Conservation (phyloP, 495 filamentous ascomycete genomes). For the Trichoderma gamsii region DNA sequence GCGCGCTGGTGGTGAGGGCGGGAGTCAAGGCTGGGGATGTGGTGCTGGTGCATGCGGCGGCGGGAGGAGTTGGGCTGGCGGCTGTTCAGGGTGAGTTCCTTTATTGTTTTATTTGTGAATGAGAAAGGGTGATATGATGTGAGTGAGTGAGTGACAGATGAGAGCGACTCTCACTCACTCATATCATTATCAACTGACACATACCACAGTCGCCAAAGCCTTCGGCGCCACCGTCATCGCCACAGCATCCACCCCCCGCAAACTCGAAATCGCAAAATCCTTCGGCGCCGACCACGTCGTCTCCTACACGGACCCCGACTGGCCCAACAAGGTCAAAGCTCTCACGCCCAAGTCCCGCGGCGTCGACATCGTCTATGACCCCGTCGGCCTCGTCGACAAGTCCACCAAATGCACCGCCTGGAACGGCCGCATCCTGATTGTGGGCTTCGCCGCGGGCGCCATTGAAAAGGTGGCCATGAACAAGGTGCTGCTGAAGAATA, state of each 20-base stretch:
- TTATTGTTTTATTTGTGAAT: not conserved
- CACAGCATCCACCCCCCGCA: constrained; percentile 70
- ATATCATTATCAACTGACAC: not conserved
- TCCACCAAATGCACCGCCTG: constrained; percentile 83
- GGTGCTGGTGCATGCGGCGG: constrained; percentile 88
- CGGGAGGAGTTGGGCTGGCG: constrained; percentile 85
- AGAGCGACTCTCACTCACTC: not conserved
- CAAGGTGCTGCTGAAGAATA: constrained; percentile 89
- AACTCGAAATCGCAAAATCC: constrained; percentile 66
- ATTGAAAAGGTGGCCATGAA: constrained; percentile 94
- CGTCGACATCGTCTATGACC: constrained; percentile 87
- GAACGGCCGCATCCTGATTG: constrained; percentile 80
- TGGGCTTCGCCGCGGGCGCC: constrained; percentile 82
- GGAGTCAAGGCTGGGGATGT: constrained; percentile 71
- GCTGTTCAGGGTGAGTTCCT: constrained; percentile 62
- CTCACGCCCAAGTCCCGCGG: constrained; percentile 65
- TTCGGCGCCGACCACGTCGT: constrained; percentile 79
- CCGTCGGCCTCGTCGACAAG: constrained; percentile 77
- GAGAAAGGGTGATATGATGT: not conserved
- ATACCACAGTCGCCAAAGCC: constrained; percentile 64
- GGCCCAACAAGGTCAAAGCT: constrained; percentile 73
- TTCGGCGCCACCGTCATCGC: constrained; percentile 85
- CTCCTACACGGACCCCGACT: constrained; percentile 63
- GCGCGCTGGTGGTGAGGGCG: constrained; percentile 71
- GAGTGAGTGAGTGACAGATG: not conserved